Percentiles rank a stretch among this genome's conserved stretches.
These are phyloP conservation scores for Ophiostoma pallidulum DNA, from an alignment of 2,329 filamentous ascomycete species.

Conservation along the genomic window DNA sequence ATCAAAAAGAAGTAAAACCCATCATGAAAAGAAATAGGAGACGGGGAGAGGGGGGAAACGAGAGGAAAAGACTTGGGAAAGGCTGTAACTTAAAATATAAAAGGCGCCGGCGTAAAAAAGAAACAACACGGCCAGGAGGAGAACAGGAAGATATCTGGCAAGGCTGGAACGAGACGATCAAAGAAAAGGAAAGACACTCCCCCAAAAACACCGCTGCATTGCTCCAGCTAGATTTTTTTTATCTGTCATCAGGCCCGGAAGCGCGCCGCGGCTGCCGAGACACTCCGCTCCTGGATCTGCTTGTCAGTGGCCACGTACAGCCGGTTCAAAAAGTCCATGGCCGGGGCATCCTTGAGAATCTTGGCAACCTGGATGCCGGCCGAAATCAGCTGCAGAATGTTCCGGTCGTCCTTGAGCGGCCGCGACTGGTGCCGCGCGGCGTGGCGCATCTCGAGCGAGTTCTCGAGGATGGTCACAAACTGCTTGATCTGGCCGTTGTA, in stretches of 20 bases:
- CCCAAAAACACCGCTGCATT: too few species aligned
- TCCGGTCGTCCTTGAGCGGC: slow-evolving; percentile 78
- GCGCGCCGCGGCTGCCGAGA: slow-evolving; percentile 31
- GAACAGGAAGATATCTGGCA: not conserved
- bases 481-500: slow-evolving; percentile 91
- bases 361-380: slow-evolving; percentile 82
- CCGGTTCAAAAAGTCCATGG: slow-evolving; percentile 73
- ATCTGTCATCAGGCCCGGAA: slow-evolving; percentile 24
- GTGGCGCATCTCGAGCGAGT: slow-evolving; percentile 80
- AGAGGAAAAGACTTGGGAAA: too few species aligned
- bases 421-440: slow-evolving; percentile 75
- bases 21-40: not conserved
- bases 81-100: too few species aligned
- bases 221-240: not conserved
- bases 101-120: too few species aligned
- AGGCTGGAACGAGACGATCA: not conserved
- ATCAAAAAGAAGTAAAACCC: too few species aligned
- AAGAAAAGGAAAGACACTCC: not conserved
- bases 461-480: slow-evolving; percentile 79
- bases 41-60: not conserved
- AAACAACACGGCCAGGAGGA: not conserved
- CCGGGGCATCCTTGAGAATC: slow-evolving; percentile 72
- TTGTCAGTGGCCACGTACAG: slow-evolving; percentile 76
- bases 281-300: slow-evolving; percentile 60
- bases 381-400: slow-evolving; percentile 78